Base-by-base conservation (phyloP, 2,329 filamentous ascomycete species). In the Rasamsonia emersonii region DNA sequence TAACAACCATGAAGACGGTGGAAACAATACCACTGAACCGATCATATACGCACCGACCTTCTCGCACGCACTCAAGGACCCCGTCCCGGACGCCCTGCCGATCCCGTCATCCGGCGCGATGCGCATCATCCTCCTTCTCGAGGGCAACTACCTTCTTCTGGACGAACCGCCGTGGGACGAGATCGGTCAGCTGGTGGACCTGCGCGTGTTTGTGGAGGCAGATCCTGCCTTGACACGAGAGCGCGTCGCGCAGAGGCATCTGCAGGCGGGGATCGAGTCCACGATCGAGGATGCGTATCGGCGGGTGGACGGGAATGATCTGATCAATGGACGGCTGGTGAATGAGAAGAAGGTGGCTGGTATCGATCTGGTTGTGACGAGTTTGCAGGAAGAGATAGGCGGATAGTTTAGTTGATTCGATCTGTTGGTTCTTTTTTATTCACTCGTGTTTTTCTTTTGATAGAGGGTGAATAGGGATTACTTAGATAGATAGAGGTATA, bases 261-360 rank as follows among this genome's bases (percentile, higher is more conserved):
- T 65, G 1, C 24, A 40, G 17, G 54, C 57, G 0, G 61, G 62
- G 0, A 67, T 67, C 28, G 62, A 67, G 42, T 42, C 41, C 5
- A 57, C 47, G 0, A 32, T 59, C 26, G 57, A 58, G 10, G 47
- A 51, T 32, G 58, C 53, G 8, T 47, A 53, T 30, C 41, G 39
- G n/a, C 42, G 59, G 24, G 52, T 59, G n/a, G 54, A 62, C 27
- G 44, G 43, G 4, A 64, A 63, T 37, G 60, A 64, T 39, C 46
- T 53, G 16, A 33, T 53, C 18, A 62, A 64, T 43, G 60, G 50
- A 14, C 28, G 47, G 3, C 44, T 42, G 0, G 49, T 58, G 14
- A 37, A 40, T 17, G 42, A 46, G 13, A 50, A 46, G 18, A n/a
- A n/a, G n/a, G n/a, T n/a, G n/a, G n/a, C n/a, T n/a, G n/a, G n/a